phyloP scores from a whole-genome alignment of 768 basidiomycete genomes.

The Lentinula raphanica region DNA sequence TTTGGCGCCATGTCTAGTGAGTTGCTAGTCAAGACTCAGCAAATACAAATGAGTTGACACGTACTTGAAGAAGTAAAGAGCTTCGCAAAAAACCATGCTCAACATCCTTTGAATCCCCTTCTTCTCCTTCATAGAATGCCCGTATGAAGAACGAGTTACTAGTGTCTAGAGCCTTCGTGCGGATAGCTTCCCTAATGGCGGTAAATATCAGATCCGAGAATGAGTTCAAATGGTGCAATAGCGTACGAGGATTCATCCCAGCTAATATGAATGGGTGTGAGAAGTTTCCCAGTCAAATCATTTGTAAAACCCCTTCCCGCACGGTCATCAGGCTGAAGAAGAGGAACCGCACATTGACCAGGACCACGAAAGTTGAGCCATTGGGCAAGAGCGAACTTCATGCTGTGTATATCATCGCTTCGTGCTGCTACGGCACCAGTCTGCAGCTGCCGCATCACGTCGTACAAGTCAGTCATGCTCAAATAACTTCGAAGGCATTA shows the following conservation, averaged over 20 bases:
- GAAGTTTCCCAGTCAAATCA: constrained; percentile 15
- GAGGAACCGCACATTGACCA: constrained; percentile 6
- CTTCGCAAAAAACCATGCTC: constrained; percentile 15
- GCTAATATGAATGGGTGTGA: constrained; percentile 17
- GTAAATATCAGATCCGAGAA: background rate
- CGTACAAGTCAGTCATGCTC: background rate
- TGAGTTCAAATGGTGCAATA: background rate
- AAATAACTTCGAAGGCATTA: constrained; percentile 5
- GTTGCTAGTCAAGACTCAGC: constrained; percentile 7
- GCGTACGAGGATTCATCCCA: constrained; percentile 13
- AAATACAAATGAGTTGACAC: background rate
- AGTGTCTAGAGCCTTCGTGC: constrained; percentile 11
- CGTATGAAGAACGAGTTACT: constrained; percentile 15
- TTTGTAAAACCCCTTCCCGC: constrained; percentile 12
- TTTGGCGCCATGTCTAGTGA: constrained; percentile 16
- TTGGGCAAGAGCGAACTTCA: constrained; percentile 14
- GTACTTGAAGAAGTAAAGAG: constrained; percentile 13
- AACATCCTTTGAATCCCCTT: constrained; percentile 10
- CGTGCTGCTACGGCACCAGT: constrained; percentile 18
- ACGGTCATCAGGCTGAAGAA: background rate
- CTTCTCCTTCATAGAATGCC: constrained; percentile 12
- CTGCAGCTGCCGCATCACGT: constrained; percentile 16
- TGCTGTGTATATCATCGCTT: constrained; percentile 18
- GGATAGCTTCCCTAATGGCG: constrained; percentile 10
- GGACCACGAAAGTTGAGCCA: constrained; percentile 17